Conservation (phyloP, 768 basidiomycete species). For the Mycena polygramma region DNA sequence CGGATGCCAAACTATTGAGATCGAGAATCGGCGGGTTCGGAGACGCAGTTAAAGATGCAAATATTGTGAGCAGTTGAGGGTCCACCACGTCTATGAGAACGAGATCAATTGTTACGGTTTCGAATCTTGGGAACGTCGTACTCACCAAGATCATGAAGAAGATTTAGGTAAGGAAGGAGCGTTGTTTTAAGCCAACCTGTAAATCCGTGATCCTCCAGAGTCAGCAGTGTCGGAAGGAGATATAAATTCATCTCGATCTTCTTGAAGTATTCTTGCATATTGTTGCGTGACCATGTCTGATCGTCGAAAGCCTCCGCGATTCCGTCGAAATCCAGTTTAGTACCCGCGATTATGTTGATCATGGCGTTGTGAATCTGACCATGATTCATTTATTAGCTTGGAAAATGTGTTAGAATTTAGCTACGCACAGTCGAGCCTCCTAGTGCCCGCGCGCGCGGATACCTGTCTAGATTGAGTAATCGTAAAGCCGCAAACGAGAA, state of each 20-base stretch:
- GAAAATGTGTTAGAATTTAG: neutral
- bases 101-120: too few species aligned
- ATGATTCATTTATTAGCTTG: neutral
- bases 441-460: slow-evolving; percentile 32
- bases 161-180: slow-evolving; percentile 41
- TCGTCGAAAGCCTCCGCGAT: slow-evolving; percentile 42
- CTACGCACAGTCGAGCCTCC: slow-evolving; percentile 29
- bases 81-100: slow-evolving; percentile 40
- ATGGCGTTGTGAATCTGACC: slow-evolving; percentile 36
- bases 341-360: slow-evolving; percentile 35
- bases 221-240: slow-evolving; percentile 35
- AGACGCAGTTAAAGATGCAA: neutral
- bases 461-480: slow-evolving; percentile 14
- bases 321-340: slow-evolving; percentile 25
- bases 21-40: slow-evolving; percentile 27
- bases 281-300: slow-evolving; percentile 45
- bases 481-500: neutral
- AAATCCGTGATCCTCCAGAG: slow-evolving; percentile 45
- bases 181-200: slow-evolving; percentile 48
- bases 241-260: slow-evolving; percentile 47
- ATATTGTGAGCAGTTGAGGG: slow-evolving; percentile 34
- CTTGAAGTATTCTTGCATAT: slow-evolving; percentile 50
- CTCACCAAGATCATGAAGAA: slow-evolving; percentile 41
- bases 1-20: slow-evolving; percentile 33
- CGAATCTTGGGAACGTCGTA: neutral